Conservation (phyloP, 192 early-diverging fungal species). For the Pilaira anomala region DNA sequence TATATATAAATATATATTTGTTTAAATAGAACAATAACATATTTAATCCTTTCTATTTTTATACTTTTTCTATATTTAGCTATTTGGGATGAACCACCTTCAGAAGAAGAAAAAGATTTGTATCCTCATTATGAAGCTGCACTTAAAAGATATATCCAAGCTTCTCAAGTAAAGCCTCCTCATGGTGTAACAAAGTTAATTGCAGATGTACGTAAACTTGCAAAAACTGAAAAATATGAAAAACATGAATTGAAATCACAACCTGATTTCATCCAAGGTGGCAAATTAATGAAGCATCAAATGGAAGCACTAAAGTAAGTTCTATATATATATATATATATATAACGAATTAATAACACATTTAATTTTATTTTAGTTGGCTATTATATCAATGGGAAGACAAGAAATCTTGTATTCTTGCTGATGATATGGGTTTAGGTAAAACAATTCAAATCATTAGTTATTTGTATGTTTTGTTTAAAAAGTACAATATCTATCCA, state of each 20-base stretch:
- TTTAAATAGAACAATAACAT: no score
- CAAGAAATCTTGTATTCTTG: slow-evolving; percentile 56
- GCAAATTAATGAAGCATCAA: slow-evolving; percentile 64
- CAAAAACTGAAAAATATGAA: slow-evolving; percentile 34
- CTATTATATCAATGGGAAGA: slow-evolving; percentile 64
- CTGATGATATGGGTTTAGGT: slow-evolving; percentile 77
- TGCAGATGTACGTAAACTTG: slow-evolving; percentile 20
- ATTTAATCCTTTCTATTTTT: slow-evolving; percentile 1
- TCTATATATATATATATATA: not conserved
- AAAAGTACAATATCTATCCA: slow-evolving; percentile 49
- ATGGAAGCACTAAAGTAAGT: slow-evolving; percentile 56
- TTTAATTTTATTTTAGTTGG: slow-evolving; percentile 44
- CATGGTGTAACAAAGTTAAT: slow-evolving; percentile 31
- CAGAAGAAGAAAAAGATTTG: slow-evolving; percentile 21
- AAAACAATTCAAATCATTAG: slow-evolving; percentile 76
- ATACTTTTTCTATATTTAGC: slow-evolving; percentile 27
- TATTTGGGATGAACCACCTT: slow-evolving; percentile 39
- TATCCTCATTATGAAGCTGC: slow-evolving; percentile 39
- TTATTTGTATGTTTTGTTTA: slow-evolving; percentile 48
- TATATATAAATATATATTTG: slow-evolving; percentile 26
- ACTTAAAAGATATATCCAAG: slow-evolving; percentile 36
- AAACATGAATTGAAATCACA: slow-evolving; percentile 49
- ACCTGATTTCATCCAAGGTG: slow-evolving; percentile 49
- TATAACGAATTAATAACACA: no score
- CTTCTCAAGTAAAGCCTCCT: slow-evolving; percentile 37